phyloP scores from a whole-genome alignment of 495 filamentous ascomycete species.

The Trypethelium eluteriae region DNA sequence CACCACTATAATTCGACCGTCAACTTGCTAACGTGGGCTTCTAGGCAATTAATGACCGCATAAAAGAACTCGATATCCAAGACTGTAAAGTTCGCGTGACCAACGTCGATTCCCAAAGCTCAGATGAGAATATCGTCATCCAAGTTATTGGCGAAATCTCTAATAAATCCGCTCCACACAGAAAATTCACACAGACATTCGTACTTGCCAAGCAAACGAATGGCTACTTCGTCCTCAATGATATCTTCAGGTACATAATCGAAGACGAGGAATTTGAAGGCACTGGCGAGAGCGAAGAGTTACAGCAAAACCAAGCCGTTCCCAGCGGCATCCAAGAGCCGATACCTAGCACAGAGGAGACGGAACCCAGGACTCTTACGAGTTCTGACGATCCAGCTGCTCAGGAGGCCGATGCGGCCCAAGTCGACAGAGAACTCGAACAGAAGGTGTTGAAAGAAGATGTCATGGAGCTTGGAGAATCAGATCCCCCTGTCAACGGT shows the following conservation, averaged over 20 bases:
- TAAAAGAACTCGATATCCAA: slow-evolving; percentile 86
- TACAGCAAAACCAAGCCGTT: slow-evolving; percentile 34
- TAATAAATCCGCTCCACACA: slow-evolving; percentile 79
- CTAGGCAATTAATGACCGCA: slow-evolving; percentile 86
- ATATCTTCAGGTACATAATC: slow-evolving; percentile 88
- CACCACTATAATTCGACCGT: neutral
- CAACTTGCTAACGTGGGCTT: slow-evolving; percentile 15
- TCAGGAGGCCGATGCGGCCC: slow-evolving; percentile 37
- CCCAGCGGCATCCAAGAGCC: slow-evolving; percentile 37
- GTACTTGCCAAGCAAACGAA: slow-evolving; percentile 93
- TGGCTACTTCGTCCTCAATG: slow-evolving; percentile 96
- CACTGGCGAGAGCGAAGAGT: slow-evolving; percentile 34
- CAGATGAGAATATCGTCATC: slow-evolving; percentile 84
- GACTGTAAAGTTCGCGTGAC: slow-evolving; percentile 97
- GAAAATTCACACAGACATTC: slow-evolving; percentile 97
- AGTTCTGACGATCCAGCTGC: slow-evolving; percentile 30
- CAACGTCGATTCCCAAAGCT: slow-evolving; percentile 94
- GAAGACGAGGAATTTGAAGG: slow-evolving; percentile 61
- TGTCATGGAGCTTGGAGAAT: slow-evolving; percentile 39
- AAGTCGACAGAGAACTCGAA: slow-evolving; percentile 55
- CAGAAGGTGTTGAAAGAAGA: slow-evolving; percentile 35
- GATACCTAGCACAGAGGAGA: slow-evolving; percentile 27
- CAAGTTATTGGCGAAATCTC: slow-evolving; percentile 97
- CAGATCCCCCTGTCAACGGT: slow-evolving; percentile 20
- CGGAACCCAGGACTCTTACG: slow-evolving; percentile 30